These are phyloP conservation scores for Ogataea trehalophila DNA, from an alignment of 805 yeast species.

Conservation along the genomic window DNA sequence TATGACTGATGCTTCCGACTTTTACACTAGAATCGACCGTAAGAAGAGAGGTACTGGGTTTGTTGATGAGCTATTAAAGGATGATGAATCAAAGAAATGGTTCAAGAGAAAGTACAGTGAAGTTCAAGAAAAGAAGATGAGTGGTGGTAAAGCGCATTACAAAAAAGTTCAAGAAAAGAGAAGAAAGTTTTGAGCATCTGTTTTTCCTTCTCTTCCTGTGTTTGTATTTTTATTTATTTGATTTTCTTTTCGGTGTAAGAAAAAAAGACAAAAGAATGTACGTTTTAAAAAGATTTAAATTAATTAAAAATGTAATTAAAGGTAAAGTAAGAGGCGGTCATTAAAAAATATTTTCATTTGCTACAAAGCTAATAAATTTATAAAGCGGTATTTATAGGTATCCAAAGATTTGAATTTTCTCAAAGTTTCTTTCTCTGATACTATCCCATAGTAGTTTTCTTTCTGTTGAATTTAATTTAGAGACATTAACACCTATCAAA, in stretches of 20 bases:
- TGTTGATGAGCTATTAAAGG: constrained; percentile 78
- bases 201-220: not conserved
- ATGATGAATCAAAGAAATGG: constrained; percentile 62
- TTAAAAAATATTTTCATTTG: no score
- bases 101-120: constrained; percentile 82
- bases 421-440: constrained; percentile 47
- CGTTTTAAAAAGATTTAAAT: no score
- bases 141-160: constrained; percentile 66
- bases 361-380: not conserved
- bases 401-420: constrained; percentile 35
- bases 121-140: constrained; percentile 57
- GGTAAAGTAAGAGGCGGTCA: not conserved
- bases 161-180: constrained; percentile 61
- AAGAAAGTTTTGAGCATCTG: constrained; percentile 34
- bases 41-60: constrained; percentile 74
- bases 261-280: no score
- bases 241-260: no score
- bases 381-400: not conserved
- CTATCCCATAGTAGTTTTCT: constrained; percentile 44
- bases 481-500: constrained; percentile 16
- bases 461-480: constrained; percentile 35
- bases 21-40: constrained; percentile 60
- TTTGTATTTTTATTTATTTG: not conserved
- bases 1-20: constrained; percentile 77
- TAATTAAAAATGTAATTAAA: no score